Evolutionary conservation across 148 eudicot species (phyloP).

Genomic region (Rhododendron williamsianum): DNA sequence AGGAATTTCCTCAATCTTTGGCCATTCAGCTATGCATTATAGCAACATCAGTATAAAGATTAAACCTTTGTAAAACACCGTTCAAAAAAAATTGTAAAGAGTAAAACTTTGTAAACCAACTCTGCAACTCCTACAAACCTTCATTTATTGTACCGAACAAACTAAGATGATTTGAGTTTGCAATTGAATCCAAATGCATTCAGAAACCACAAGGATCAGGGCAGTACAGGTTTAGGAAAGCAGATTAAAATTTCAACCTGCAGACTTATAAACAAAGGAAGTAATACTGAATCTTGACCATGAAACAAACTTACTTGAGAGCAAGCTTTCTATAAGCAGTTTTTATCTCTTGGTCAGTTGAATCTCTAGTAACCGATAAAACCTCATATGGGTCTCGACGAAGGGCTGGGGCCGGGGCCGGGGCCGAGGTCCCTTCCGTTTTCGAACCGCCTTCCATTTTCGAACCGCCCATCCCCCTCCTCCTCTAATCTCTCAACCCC

Average conservation of each 20-base stretch:
- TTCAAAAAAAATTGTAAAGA: neutral
- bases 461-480: slow-evolving; percentile 33
- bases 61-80: no score
- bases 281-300: neutral
- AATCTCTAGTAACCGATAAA: slow-evolving; percentile 62
- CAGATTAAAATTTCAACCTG: neutral
- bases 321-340: slow-evolving; percentile 94
- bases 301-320: slow-evolving; percentile 53
- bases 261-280: neutral
- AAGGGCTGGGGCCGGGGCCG: slow-evolving; percentile 26
- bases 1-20: neutral
- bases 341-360: slow-evolving; percentile 87
- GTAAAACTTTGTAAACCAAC: neutral
- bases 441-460: slow-evolving; percentile 44
- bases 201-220: neutral
- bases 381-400: slow-evolving; percentile 93
- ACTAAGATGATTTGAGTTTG: neutral
- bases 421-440: slow-evolving; percentile 31
- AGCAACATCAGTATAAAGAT: neutral
- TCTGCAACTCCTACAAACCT: neutral
- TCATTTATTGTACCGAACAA: neutral
- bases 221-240: neutral
- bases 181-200: neutral
- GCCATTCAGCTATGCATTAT: neutral
- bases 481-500: neutral